Conservation (phyloP, 2,329 filamentous ascomycete genomes). For the Teratosphaeria destructans region DNA sequence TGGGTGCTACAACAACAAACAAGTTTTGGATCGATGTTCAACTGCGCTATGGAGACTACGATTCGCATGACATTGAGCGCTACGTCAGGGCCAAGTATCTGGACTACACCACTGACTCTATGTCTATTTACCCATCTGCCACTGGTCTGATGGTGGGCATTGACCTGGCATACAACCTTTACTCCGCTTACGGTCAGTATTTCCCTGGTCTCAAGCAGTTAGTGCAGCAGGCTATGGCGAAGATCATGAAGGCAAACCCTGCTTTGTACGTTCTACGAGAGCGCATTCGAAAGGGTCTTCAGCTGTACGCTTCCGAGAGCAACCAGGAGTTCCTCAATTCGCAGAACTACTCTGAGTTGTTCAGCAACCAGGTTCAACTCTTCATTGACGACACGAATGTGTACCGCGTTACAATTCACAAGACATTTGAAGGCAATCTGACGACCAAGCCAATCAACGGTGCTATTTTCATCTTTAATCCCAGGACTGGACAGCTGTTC, state of each 20-base stretch:
- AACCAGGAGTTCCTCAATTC: slow-evolving; percentile 99
- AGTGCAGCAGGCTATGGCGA: slow-evolving; percentile 96
- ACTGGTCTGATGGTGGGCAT: slow-evolving; percentile 97
- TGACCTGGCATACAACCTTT: slow-evolving; percentile 94
- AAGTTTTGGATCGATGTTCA: slow-evolving; percentile 99
- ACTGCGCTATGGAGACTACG: slow-evolving; percentile 92
- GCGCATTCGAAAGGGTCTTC: slow-evolving; percentile 95
- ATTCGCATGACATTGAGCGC: slow-evolving; percentile 96
- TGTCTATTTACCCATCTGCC: slow-evolving; percentile 95
- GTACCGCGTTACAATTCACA: slow-evolving; percentile 98
- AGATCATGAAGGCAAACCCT: slow-evolving; percentile 99
- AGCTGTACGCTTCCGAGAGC: slow-evolving; percentile 95
- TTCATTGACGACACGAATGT: slow-evolving; percentile 99
- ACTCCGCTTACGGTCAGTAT: slow-evolving; percentile 96
- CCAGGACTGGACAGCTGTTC: slow-evolving; percentile 94
- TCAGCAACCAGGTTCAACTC: slow-evolving; percentile 97
- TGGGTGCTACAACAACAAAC: slow-evolving; percentile 88
- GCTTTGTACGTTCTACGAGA: slow-evolving; percentile 92
- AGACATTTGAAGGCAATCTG: slow-evolving; percentile 97
- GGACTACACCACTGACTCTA: slow-evolving; percentile 96
- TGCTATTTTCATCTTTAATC: slow-evolving; percentile 99
- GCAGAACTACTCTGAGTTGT: slow-evolving; percentile 97
- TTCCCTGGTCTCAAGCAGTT: slow-evolving; percentile 95
- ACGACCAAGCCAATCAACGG: slow-evolving; percentile 99
- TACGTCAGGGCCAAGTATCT: slow-evolving; percentile 97